A percentile compares a stretch with the other conserved stretches of the same genome.
Evolutionary conservation across 768 basidiomycete genomes (phyloP).

Genomic region (Suillus weaverae): DNA sequence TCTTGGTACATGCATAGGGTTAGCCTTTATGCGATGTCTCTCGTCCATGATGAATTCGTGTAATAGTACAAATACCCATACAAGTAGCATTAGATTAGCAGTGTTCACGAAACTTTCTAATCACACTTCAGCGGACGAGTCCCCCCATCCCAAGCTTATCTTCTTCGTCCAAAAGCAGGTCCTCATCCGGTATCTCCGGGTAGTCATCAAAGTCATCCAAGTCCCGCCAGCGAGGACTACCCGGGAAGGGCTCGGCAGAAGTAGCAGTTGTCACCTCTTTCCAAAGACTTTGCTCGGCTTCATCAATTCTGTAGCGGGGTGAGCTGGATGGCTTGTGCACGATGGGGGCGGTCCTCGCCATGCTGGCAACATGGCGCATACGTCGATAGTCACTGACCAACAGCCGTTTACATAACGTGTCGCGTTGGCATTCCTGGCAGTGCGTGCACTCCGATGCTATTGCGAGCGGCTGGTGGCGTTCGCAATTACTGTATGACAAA

Average conservation of each 20-base stretch:
- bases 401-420: constrained; percentile 26
- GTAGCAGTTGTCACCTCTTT: constrained; percentile 29
- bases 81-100: neutral
- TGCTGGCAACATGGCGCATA: constrained; percentile 9
- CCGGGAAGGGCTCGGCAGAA: constrained; percentile 16
- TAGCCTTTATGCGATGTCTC: neutral
- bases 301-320: constrained; percentile 15
- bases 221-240: constrained; percentile 13
- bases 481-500: constrained; percentile 22
- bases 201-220: constrained; percentile 11
- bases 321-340: neutral
- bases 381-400: constrained; percentile 22
- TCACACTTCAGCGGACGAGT: neutral
- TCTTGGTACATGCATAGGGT: neutral
- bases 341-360: neutral
- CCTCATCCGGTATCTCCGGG: constrained; percentile 19
- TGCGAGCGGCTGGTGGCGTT: constrained; percentile 21
- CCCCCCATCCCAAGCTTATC: neutral
- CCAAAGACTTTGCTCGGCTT: constrained; percentile 31
- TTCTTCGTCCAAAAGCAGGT: constrained; percentile 15
- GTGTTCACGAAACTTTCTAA: neutral
- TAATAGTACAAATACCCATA: neutral
- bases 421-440: constrained; percentile 30
- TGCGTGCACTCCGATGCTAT: constrained; percentile 24
- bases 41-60: neutral